Base-by-base conservation (phyloP, 768 basidiomycete genomes). In the Tricholoma bakamatsutake region DNA sequence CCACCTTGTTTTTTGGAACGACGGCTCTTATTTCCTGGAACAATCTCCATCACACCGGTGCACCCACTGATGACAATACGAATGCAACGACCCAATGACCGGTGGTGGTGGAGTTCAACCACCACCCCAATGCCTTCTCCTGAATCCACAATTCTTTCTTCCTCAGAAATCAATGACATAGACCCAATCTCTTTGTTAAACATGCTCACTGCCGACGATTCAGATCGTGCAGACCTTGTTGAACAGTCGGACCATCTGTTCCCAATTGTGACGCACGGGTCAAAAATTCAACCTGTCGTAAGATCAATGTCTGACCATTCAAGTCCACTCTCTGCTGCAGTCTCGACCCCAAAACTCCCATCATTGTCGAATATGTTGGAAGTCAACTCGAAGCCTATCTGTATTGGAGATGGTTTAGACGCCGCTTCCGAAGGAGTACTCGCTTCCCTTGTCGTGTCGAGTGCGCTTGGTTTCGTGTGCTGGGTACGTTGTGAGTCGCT, bases 371-470 rank as follows among this genome's bases (percentile, higher is more conserved):
- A 54, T 51, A 35, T 64, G 35, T 53, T 63, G 54, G 61, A 58
- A 30, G 51, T 66, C n/a, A 52, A 66, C 34, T 58, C 69, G 37
- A 61, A 63, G 33, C 61, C 76, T 13, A 71, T 86, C 2, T 90
- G 88, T 66, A 75, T 84, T 52, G 88, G 88, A 34, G 61, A 79
- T 27, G 85, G 85, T 3, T 57, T 88, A 28, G 88, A 90, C 67
- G 74, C 81, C 27, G 77, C 80, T 13, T 77, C 83, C 7, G 73
- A 80, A 57, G 88, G 88, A 11, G 64, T 89, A 5, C 62, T 90
- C 13, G 76, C 83, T 13, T 75, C 81, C 6, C 63, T 85, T 33
- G 67, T 87, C 47, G 61, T 88, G 28, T 79, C 83, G n/a, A 80
- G 76, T 57, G 68, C 72, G 10, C 66, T 85, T 53, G 88, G 88